A percentile compares a stretch with the other conserved stretches of the same genome.
These are phyloP conservation scores for Backusella tuberculispora DNA, from an alignment of 192 early-diverging fungal species.

Conservation along the genomic window DNA sequence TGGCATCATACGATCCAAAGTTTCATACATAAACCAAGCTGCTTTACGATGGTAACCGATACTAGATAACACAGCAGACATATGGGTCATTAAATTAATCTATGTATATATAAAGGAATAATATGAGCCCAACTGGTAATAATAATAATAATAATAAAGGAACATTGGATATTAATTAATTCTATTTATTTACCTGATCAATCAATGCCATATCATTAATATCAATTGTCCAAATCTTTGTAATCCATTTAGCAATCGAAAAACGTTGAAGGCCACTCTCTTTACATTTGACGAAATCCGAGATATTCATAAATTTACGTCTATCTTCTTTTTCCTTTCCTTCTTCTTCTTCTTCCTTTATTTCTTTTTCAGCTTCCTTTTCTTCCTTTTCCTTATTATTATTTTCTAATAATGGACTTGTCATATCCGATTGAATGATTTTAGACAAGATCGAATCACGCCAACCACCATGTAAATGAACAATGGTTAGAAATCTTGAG, in stretches of 20 bases:
- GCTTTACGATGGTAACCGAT: conserved; percentile 42
- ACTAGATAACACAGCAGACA: conserved; percentile 34
- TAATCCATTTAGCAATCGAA: conserved; percentile 70
- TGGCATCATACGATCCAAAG: conserved; percentile 34
- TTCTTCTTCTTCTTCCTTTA: no score
- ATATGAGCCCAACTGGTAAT: no score
- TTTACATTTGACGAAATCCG: conserved; percentile 25
- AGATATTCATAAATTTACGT: not conserved
- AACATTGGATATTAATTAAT: not conserved
- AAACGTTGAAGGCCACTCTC: conserved; percentile 48
- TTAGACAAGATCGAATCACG: conserved; percentile 39
- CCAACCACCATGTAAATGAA: conserved; percentile 47
- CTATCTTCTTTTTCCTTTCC: no score
- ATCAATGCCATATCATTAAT: conserved; percentile 57
- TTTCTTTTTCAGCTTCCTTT: no score
- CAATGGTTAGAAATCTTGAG: conserved; percentile 60
- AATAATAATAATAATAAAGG: no score
- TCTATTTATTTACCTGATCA: conserved; percentile 54
- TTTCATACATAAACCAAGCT: conserved; percentile 40
- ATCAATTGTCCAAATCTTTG: conserved; percentile 54
- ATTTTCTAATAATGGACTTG: not conserved
- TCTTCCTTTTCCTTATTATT: no score
- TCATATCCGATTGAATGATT: conserved; percentile 37
- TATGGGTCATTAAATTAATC: conserved; percentile 39
- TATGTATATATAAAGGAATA: conserved; percentile 6